phyloP scores from a whole-genome alignment of 176 grass and related monocot genomes.

The Miscanthus lutarioriparius region DNA sequence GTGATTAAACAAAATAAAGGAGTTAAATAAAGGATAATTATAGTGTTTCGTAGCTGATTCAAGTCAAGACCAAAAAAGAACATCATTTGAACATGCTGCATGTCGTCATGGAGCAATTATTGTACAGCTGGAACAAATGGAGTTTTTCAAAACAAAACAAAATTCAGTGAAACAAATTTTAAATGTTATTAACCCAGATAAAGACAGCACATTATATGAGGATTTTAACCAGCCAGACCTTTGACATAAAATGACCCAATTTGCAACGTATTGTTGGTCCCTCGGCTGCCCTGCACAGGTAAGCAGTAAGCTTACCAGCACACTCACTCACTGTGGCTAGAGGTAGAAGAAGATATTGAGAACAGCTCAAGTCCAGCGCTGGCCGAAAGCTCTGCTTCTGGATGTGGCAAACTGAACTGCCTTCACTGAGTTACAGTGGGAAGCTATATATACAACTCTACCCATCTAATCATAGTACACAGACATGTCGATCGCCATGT shows the following conservation, averaged over 20 bases:
- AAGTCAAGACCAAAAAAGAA: neutral
- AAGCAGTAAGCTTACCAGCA: too few species aligned
- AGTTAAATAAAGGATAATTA: neutral
- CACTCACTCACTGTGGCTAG: too few species aligned
- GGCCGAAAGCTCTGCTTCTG: too few species aligned
- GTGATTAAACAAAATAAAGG: neutral
- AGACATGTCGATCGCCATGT: too few species aligned
- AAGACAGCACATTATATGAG: neutral
- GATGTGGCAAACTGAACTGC: too few species aligned
- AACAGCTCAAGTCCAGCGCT: too few species aligned
- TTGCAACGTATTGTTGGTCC: too few species aligned
- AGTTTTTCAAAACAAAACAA: neutral
- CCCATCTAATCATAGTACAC: too few species aligned
- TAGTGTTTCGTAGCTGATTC: neutral
- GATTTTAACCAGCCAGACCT: neutral
- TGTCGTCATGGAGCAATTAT: neutral
- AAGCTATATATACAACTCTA: too few species aligned
- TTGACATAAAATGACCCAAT: constrained; percentile 25
- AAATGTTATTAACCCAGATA: neutral
- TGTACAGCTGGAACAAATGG: neutral
- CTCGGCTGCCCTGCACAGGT: too few species aligned
- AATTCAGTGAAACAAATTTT: neutral
- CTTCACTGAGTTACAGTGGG: too few species aligned
- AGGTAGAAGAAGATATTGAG: too few species aligned
- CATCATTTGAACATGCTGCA: neutral